phyloP scores from a whole-genome alignment of 192 early-diverging fungal species.

The Mortierella alpina region DNA sequence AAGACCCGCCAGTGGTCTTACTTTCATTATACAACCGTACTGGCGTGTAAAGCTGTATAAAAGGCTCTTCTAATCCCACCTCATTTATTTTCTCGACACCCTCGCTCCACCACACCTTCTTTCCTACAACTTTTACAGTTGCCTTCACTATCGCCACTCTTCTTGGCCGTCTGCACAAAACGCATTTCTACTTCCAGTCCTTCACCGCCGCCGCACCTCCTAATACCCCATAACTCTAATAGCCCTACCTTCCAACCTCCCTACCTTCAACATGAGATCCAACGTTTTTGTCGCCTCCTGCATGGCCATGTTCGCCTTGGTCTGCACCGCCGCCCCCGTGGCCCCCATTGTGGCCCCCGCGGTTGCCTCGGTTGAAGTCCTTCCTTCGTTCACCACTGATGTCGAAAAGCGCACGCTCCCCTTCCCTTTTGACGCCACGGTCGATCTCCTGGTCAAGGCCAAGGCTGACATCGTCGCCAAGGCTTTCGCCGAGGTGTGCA shows the following conservation, averaged over 20 bases:
- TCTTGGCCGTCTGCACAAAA: conserved; percentile 24
- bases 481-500: conserved; percentile 50
- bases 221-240: background rate
- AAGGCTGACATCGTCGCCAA: conserved; percentile 36
- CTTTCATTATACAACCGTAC: no score
- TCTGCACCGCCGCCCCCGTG: conserved; percentile 22
- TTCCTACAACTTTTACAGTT: conserved; percentile 17
- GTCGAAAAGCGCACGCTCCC: conserved; percentile 33
- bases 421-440: conserved; percentile 43
- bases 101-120: background rate
- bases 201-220: background rate
- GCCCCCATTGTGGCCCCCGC: background rate
- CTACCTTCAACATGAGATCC: conserved; percentile 37
- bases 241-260: background rate
- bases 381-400: background rate
- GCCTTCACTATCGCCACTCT: conserved; percentile 32
- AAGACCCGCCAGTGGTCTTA: no score
- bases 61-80: no score
- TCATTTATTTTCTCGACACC: conserved; percentile 1
- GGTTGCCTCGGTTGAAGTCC: conserved; percentile 1
- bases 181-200: background rate
- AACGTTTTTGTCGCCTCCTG: conserved; percentile 36
- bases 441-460: conserved; percentile 37
- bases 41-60: no score
- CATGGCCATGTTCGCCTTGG: conserved; percentile 51